A percentile compares a stretch with the other conserved stretches of the same genome.
Conservation (phyloP, 2,329 filamentous ascomycete species). For the Didymella pomorum region DNA sequence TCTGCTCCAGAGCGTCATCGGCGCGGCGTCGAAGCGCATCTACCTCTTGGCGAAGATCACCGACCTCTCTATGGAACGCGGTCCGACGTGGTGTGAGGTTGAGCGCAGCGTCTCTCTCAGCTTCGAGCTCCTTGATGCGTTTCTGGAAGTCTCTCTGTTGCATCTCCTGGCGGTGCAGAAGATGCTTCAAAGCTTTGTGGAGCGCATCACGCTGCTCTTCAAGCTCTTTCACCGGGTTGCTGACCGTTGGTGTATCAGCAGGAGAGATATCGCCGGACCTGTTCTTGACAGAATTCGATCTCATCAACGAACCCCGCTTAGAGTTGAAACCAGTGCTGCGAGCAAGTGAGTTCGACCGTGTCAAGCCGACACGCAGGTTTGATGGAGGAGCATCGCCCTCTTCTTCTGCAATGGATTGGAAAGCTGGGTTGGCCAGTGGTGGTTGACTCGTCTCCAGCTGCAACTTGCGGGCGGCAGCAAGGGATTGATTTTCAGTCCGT, state of each 20-base stretch:
- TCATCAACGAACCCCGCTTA: constrained; percentile 60
- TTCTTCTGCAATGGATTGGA: constrained; percentile 70
- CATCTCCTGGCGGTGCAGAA: constrained; percentile 84
- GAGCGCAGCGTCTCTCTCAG: constrained; percentile 78
- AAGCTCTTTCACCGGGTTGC: constrained; percentile 76
- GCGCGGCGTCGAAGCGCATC: constrained; percentile 83
- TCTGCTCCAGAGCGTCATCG: constrained; percentile 92
- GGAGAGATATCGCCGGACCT: constrained; percentile 62
- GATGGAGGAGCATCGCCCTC: constrained; percentile 49
- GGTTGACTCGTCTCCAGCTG: constrained; percentile 56
- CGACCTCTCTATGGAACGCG: constrained; percentile 85
- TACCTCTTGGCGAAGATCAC: constrained; percentile 81
- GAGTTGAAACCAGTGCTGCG: constrained; percentile 56
- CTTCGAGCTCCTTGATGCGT: constrained; percentile 77
- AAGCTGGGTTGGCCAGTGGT: constrained; percentile 56
- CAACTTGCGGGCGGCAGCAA: constrained; percentile 58
- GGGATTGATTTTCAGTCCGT: constrained; percentile 69
- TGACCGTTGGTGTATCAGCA: constrained; percentile 52
- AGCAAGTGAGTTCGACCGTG: constrained; percentile 73
- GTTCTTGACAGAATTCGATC: constrained; percentile 55
- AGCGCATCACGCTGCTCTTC: constrained; percentile 93
- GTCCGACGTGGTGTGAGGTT: constrained; percentile 73
- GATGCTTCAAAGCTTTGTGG: constrained; percentile 82
- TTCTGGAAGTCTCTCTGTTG: constrained; percentile 86
- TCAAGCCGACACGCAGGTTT: constrained; percentile 59